Base-by-base conservation (phyloP, 1,139 yeast genomes). In the Pichia sp. region DNA sequence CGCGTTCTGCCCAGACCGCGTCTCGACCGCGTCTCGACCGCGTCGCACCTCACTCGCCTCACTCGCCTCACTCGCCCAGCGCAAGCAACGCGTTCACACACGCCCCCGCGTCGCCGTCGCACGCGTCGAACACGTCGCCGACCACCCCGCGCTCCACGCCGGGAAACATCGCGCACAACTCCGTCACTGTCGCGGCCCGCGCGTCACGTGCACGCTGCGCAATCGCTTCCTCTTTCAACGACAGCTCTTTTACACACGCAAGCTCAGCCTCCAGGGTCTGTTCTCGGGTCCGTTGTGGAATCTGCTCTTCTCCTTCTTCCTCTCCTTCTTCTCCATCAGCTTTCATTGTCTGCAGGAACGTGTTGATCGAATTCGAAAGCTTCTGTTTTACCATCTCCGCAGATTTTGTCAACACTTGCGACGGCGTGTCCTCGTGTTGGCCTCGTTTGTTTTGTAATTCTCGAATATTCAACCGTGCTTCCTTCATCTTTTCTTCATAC, bases 121-220 rank as follows among this genome's bases (percentile, higher is more conserved):
- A 82, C 59, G 81, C 76, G 2, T 66, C 64, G 23, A 86, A 71
- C 4, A 88, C 80, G 56, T 88, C 96, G 41, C 70, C 75, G 39
- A 88, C 69, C 2, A 88, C 66, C 1, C 75, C 81, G 31, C 66
- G 65, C 51, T 87, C 96, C 45, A 87, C 64, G 28, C 67, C 68
- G 1, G 96, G 95, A 61, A 88, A 87, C 76, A 88, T 84, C 42
- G 78, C 80, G 24, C 65, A 65, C 38, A 88, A 65, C 2, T 76
- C 74, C 4, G 64, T 64, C 10, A 69, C 57, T 11, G 70, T 69
- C 26, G 66, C 65, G 27, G 63, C 62, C 36, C 63, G 65, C 47
- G 75, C 51, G 16, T 47, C 46, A 8, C 38, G 37, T n/a, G 38
- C 32, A 5, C 41, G 38, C 26, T 43, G 39, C 19, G 49, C 50